Conservation (phyloP, 768 basidiomycete genomes). For the Collybia nuda region DNA sequence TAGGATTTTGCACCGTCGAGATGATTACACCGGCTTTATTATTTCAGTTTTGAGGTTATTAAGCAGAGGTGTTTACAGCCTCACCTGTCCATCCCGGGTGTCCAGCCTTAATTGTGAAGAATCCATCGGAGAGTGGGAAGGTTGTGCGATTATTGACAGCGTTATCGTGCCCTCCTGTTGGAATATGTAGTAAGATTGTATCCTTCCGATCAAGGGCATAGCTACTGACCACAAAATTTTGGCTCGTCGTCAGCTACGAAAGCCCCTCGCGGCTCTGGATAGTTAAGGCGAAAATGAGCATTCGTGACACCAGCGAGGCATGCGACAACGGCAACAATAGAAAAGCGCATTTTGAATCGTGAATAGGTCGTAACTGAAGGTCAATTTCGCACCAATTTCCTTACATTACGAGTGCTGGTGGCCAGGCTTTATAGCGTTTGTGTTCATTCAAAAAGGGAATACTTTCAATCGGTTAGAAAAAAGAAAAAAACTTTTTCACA, state of each 20-base stretch:
- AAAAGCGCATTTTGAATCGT: slow-evolving; percentile 29
- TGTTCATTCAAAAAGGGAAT: background rate
- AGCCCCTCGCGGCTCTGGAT: slow-evolving; percentile 64
- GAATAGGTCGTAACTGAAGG: background rate
- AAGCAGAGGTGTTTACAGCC: too few relatives aligned
- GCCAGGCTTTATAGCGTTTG: background rate
- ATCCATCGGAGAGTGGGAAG: slow-evolving; percentile 65
- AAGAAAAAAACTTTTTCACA: slow-evolving; percentile 9
- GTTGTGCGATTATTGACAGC: slow-evolving; percentile 54
- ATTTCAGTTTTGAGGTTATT: too few relatives aligned
- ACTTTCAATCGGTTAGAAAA: background rate
- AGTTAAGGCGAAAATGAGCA: slow-evolving; percentile 78
- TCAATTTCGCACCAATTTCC: slow-evolving; percentile 5
- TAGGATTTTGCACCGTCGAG: slow-evolving; percentile 60
- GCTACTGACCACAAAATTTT: slow-evolving; percentile 61
- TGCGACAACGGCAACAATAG: slow-evolving; percentile 19
- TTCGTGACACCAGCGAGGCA: slow-evolving; percentile 41
- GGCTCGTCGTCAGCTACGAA: slow-evolving; percentile 59
- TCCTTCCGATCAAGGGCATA: too few relatives aligned
- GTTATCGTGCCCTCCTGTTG: slow-evolving; percentile 57
- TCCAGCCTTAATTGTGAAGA: slow-evolving; percentile 58
- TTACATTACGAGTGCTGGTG: background rate
- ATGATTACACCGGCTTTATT: slow-evolving; percentile 48
- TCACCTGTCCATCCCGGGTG: slow-evolving; percentile 57
- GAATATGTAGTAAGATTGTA: too few relatives aligned